These are phyloP conservation scores for Pichia manshurica DNA, from an alignment of 805 yeast species.

Conservation along the genomic window DNA sequence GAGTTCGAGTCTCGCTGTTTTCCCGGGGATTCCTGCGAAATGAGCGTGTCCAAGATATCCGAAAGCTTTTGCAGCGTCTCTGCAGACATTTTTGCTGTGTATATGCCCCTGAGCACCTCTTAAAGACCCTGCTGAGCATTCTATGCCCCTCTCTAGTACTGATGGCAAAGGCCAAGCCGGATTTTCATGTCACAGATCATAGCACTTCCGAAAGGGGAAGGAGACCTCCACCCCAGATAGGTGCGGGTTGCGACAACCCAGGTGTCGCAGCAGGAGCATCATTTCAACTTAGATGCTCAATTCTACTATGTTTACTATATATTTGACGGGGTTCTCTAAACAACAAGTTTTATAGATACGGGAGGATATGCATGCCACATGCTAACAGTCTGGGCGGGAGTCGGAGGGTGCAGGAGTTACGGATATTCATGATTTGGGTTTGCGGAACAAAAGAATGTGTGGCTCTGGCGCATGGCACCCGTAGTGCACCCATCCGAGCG, in stretches of 20 bases:
- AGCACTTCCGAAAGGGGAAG: no score
- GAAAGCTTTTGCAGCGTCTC: constrained; percentile 26
- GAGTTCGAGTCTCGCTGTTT: constrained; percentile 26
- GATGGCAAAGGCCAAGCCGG: background rate
- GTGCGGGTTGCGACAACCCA: no score
- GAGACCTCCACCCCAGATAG: no score
- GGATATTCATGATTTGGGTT: constrained; percentile 35
- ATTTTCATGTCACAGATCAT: background rate
- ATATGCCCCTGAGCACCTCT: background rate
- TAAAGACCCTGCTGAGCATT: no score
- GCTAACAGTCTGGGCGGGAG: no score
- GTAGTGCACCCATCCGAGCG: constrained; percentile 96
- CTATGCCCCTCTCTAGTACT: background rate
- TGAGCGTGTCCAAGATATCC: constrained; percentile 24
- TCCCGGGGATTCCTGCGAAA: constrained; percentile 24
- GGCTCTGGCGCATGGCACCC: constrained; percentile 99
- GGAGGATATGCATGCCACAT: no score
- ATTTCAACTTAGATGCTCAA: no score
- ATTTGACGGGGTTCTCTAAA: no score
- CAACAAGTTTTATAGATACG: no score
- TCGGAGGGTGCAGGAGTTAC: no score
- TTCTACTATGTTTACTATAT: no score
- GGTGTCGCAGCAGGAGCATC: no score
- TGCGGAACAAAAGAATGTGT: constrained; percentile 82
- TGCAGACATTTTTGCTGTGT: background rate